Conservation (phyloP, 495 filamentous ascomycete genomes). For the Aspergillus nidulans region DNA sequence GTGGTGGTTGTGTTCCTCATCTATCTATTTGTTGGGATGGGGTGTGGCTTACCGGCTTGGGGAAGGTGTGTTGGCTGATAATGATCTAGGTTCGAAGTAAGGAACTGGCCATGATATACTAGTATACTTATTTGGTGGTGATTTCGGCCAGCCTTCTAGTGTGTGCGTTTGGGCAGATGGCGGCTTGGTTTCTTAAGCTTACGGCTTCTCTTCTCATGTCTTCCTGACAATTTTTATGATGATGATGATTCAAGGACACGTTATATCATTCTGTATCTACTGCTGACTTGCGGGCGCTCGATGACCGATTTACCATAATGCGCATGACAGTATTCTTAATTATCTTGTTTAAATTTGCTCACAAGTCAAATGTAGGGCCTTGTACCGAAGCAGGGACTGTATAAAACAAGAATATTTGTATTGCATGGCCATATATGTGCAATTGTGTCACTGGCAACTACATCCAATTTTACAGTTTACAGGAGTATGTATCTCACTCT, state of each 20-base stretch:
- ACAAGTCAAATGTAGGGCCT: too few relatives aligned
- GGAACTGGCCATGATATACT: too few relatives aligned
- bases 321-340: too few relatives aligned
- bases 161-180: too few relatives aligned
- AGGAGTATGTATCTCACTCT: conserved; percentile 46
- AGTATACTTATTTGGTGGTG: background rate
- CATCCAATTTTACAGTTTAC: background rate
- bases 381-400: too few relatives aligned
- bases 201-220: background rate
- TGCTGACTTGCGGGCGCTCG: background rate
- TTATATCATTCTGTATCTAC: background rate
- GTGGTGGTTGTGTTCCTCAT: conserved; percentile 82
- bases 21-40: conserved; percentile 70
- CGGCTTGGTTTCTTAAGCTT: background rate
- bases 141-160: too few relatives aligned
- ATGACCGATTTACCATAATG: too few relatives aligned
- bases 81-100: background rate
- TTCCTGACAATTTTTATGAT: background rate
- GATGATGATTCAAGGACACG: background rate
- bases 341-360: too few relatives aligned
- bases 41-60: conserved; percentile 66
- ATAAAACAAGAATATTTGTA: too few relatives aligned
- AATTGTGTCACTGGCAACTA: background rate
- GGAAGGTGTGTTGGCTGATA: conserved; percentile 42
- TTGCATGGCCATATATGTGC: background rate